Base-by-base conservation (phyloP, 768 basidiomycete species). In the Leucosporidium creatinivorum region DNA sequence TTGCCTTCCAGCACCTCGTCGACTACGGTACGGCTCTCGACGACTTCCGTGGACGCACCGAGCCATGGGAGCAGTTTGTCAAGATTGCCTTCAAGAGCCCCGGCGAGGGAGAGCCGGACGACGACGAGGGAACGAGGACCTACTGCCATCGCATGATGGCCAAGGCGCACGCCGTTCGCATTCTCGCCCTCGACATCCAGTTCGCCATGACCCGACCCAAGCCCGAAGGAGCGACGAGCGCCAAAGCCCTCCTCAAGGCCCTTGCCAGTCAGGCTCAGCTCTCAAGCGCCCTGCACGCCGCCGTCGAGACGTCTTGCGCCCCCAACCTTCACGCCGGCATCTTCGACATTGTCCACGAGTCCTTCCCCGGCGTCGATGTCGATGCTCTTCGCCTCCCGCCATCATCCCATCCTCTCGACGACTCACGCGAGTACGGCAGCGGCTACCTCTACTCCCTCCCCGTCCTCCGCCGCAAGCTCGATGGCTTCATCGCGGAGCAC, bases 361-460 rank as follows among this genome's bases (percentile, higher is more conserved):
- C 81, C 19, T 88, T 88, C 75, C 82, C 84, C 1, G 83, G 84
- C 0, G 81, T 94, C 58, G 80, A 81, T 3, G 76, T 92, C 36
- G 84, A 86, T 49, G 84, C 87, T 36, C 79, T 93, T 28, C 85
- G 84, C 59, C 81, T 82, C 0, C 84, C 85, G 44, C 83, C 84
- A n/a, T 83, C 86, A 1, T 64, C 83, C 5, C 69, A 69, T 48
- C 69, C 73, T 23, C 65, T 73, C 60, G 69, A 70, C 18, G 80
- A 83, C 4, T 85, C 89, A 68, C 86, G 91, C 54, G 85, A 87
- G 50, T 89, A 87, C 69, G 93, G 93, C 0, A 86, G 89, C 61
- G 81, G 83, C 62, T 97, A 91, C 74, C 78, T 85, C 9, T 94
- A 91, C 77, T 86, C 88, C 17, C 78, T 81, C 36, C 72, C 79